These are phyloP conservation scores for Plantago lanceolata DNA, from an alignment of 305 asterid genomes.

Conservation along the genomic window DNA sequence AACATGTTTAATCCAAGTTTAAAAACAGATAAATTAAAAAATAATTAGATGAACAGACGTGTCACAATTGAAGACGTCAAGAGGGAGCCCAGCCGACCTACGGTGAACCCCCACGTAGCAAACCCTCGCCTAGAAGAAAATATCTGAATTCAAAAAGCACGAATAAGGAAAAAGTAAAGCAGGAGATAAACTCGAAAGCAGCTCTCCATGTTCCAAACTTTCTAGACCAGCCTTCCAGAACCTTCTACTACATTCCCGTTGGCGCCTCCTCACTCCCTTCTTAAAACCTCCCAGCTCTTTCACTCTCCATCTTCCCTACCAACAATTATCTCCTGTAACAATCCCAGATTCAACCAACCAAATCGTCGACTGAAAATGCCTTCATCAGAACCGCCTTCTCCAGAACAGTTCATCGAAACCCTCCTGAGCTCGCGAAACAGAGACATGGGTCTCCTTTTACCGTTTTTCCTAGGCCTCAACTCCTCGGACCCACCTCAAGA, in stretches of 20 bases:
- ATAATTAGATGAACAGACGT: no score
- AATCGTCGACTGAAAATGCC: no score
- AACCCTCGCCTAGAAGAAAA: not conserved
- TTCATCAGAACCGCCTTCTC: conserved; percentile 22
- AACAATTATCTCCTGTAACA: not conserved
- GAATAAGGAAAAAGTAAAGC: no score
- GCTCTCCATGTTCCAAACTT: not conserved
- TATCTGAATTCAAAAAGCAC: not conserved
- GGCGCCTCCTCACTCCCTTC: conserved; percentile 23
- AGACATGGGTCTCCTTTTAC: conserved; percentile 38
- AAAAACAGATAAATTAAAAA: no score
- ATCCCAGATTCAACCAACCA: no score
- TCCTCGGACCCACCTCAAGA: conserved; percentile 28
- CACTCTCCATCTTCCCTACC: not conserved
- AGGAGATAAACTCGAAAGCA: not conserved
- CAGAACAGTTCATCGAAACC: conserved; percentile 29
- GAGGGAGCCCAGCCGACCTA: no score
- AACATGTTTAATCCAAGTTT: no score
- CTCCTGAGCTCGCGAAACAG: conserved; percentile 40
- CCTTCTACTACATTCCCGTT: conserved; percentile 38
- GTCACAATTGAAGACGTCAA: no score
- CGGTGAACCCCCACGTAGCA: not conserved
- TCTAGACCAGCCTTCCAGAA: conserved; percentile 29
- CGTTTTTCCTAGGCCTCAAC: conserved; percentile 43
- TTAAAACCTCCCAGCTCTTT: conserved; percentile 17